Conservation (phyloP, 352 stramenopile species). For the Pythium sp. region DNA sequence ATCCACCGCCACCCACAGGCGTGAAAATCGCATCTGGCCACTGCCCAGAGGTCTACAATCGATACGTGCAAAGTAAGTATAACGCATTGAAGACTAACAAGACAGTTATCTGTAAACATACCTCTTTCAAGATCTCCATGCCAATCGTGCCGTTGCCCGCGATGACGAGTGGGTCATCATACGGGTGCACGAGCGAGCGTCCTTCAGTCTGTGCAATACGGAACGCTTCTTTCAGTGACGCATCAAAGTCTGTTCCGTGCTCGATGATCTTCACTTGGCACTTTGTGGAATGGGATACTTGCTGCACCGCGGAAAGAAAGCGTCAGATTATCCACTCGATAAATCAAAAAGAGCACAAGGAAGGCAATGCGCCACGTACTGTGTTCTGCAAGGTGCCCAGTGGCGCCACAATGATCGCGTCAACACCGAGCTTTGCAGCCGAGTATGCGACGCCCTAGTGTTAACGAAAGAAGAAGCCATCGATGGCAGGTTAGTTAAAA, state of each 20-base stretch:
- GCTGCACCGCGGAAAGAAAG: background rate
- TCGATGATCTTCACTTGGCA: conserved; percentile 91
- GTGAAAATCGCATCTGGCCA: conserved; percentile 96
- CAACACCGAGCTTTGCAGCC: conserved; percentile 89
- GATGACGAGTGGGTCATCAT: conserved; percentile 97
- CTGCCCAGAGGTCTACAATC: conserved; percentile 64
- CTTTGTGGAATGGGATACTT: conserved; percentile 43
- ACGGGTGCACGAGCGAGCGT: conserved; percentile 95
- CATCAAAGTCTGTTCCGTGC: conserved; percentile 96
- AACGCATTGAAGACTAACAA: background rate
- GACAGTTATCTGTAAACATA: conserved; percentile 15
- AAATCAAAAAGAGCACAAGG: background rate
- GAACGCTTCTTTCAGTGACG: conserved; percentile 91
- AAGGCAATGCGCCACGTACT: conserved; percentile 21
- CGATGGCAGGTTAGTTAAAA: background rate
- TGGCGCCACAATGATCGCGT: conserved; percentile 97
- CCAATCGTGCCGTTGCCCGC: conserved; percentile 97
- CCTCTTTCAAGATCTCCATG: conserved; percentile 90
- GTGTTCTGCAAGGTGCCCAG: conserved; percentile 94
- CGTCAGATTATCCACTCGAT: conserved; percentile 19
- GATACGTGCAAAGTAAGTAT: background rate
- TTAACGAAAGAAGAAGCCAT: background rate
- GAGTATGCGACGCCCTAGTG: conserved; percentile 91
- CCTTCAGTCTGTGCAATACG: conserved; percentile 89
- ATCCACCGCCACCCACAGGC: conserved; percentile 95